A percentile compares a stretch with the other conserved stretches of the same genome.
phyloP scores from a whole-genome alignment of 108 stramenopile genomes.

The Fistulifera pelliculosa region DNA sequence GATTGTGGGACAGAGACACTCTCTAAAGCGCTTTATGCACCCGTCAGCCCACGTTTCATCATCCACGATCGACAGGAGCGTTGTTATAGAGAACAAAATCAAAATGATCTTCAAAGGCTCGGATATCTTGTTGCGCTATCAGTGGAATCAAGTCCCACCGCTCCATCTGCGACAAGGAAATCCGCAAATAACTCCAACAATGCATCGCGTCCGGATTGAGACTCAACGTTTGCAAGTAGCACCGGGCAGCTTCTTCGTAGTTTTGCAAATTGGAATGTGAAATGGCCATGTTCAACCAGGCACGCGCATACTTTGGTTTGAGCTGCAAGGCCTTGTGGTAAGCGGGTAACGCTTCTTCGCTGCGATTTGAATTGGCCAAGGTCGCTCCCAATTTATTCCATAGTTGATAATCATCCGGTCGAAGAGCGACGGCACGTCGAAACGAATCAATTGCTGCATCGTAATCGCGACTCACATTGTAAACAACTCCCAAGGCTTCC shows the following conservation, averaged over 20 bases:
- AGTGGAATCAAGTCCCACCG: slow-evolving; percentile 85
- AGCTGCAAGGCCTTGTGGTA: slow-evolving; percentile 73
- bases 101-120: slow-evolving; percentile 65
- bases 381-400: slow-evolving; percentile 95
- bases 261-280: slow-evolving; percentile 82
- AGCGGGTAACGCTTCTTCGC: slow-evolving; percentile 76
- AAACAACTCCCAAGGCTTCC: slow-evolving; percentile 88
- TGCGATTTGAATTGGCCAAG: slow-evolving; percentile 85
- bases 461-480: slow-evolving; percentile 87
- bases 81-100: slow-evolving; percentile 49
- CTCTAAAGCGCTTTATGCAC: too few relatives aligned
- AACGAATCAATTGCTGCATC: slow-evolving; percentile 75
- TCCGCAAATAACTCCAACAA: slow-evolving; percentile 93
- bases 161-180: slow-evolving; percentile 84
- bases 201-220: slow-evolving; percentile 86
- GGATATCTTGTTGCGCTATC: slow-evolving; percentile 63
- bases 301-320: slow-evolving; percentile 90
- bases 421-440: slow-evolving; percentile 49
- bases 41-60: too few relatives aligned
- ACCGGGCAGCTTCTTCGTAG: slow-evolving; percentile 82
- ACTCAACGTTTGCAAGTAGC: slow-evolving; percentile 87
- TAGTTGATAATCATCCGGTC: slow-evolving; percentile 78
- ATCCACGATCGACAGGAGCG: too few relatives aligned
- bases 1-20: too few relatives aligned
- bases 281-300: slow-evolving; percentile 96